phyloP scores from a whole-genome alignment of 139 green algal genomes.

The Coelastrella sp. region DNA sequence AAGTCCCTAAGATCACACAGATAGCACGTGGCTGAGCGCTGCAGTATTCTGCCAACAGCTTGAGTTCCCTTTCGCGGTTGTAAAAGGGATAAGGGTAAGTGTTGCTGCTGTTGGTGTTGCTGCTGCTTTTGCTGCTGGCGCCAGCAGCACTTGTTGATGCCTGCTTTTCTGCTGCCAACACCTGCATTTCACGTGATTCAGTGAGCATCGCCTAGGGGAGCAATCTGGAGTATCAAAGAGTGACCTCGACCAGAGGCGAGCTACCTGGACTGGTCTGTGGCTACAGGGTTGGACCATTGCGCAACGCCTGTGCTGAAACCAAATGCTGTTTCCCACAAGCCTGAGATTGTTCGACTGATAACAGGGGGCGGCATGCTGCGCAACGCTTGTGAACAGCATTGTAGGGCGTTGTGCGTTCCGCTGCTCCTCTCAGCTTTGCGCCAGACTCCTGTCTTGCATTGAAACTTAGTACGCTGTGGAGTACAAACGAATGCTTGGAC shows the following conservation, averaged over 20 bases:
- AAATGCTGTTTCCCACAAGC: neutral
- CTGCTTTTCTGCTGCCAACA: neutral
- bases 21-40: neutral
- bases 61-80: neutral
- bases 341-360: neutral
- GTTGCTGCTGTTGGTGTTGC: neutral
- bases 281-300: neutral
- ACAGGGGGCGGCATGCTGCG: neutral
- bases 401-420: neutral
- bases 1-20: conserved; percentile 6
- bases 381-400: neutral
- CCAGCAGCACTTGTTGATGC: neutral
- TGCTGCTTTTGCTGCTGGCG: neutral
- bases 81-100: neutral
- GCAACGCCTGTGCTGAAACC: neutral
- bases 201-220: neutral
- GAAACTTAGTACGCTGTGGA: too few species aligned
- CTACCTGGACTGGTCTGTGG: neutral
- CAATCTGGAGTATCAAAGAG: neutral
- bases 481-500: too few species aligned
- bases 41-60: neutral
- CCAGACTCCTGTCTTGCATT: too few species aligned
- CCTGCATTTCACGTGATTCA: neutral
- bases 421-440: neutral
- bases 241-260: neutral